Conservation (phyloP, 2,329 filamentous ascomycete genomes). For the Fusarium pilosicola region DNA sequence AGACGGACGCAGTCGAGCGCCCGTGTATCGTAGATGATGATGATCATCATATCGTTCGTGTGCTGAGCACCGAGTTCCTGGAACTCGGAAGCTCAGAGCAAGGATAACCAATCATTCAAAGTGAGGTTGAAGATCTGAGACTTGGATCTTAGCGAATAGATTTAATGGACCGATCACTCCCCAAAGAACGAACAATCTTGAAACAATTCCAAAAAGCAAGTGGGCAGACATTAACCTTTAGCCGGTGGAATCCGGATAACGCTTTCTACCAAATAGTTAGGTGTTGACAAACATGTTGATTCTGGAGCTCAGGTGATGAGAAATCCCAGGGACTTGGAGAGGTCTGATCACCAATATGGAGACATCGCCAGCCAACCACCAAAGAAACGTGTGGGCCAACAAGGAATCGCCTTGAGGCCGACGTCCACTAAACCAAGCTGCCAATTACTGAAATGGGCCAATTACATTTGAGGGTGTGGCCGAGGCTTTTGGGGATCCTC, state of each 20-base stretch:
- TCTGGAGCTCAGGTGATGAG: neutral
- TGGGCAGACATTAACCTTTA: neutral
- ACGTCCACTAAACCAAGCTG: neutral
- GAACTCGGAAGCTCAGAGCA: slow-evolving; percentile 6
- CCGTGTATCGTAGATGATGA: slow-evolving; percentile 9
- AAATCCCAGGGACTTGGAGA: neutral
- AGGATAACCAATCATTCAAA: slow-evolving; percentile 4
- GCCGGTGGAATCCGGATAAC: neutral
- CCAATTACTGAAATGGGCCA: slow-evolving; percentile 12
- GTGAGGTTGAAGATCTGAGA: slow-evolving; percentile 12
- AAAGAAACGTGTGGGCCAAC: slow-evolving; percentile 2
- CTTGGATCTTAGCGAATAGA: slow-evolving; percentile 18
- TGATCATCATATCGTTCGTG: slow-evolving; percentile 3
- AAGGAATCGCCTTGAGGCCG: neutral
- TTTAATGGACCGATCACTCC: neutral
- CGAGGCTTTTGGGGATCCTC: slow-evolving; percentile 3
- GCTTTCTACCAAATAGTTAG: neutral
- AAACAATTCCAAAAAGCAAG: neutral
- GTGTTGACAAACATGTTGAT: neutral
- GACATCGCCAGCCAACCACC: neutral
- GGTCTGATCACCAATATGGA: slow-evolving; percentile 22
- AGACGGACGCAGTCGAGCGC: slow-evolving; percentile 12
- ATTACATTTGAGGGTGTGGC: slow-evolving; percentile 5
- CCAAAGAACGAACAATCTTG: neutral
- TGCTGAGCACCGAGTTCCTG: neutral